Conservation (phyloP, 805 yeast genomes). For the Torulaspora franciscae region DNA sequence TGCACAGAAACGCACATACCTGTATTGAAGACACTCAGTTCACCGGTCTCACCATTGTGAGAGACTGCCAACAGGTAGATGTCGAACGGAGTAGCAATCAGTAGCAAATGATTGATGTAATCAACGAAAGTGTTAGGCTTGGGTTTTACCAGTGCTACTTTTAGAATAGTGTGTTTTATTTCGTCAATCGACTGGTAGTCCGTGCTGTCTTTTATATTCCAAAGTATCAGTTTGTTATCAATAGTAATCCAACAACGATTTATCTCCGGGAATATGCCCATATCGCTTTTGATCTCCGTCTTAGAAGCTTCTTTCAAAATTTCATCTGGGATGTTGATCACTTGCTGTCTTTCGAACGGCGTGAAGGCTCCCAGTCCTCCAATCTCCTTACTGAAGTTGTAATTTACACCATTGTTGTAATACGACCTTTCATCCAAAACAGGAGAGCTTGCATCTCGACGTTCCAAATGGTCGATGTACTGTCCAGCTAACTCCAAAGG, state of each 20-base stretch:
- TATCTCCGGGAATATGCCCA: constrained; percentile 80
- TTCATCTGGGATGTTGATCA: constrained; percentile 72
- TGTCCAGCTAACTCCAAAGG: constrained; percentile 55
- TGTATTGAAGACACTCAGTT: constrained; percentile 72
- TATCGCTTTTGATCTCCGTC: constrained; percentile 60
- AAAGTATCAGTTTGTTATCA: constrained; percentile 74
- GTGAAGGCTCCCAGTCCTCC: constrained; percentile 49
- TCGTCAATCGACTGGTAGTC: constrained; percentile 81
- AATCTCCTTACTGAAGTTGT: constrained; percentile 54
- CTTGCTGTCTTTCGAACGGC: constrained; percentile 70
- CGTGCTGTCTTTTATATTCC: constrained; percentile 66
- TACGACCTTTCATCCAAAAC: constrained; percentile 46
- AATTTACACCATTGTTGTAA: constrained; percentile 57
- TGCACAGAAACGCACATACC: constrained; percentile 74
- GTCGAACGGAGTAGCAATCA: constrained; percentile 76
- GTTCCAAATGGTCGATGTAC: constrained; percentile 53
- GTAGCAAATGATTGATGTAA: constrained; percentile 62
- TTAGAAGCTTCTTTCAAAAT: constrained; percentile 67
- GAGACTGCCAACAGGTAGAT: constrained; percentile 74
- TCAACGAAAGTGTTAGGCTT: constrained; percentile 75
- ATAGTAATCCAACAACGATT: constrained; percentile 80
- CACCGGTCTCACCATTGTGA: constrained; percentile 40
- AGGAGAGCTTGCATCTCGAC: constrained; percentile 56
- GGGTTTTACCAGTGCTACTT: constrained; percentile 77
- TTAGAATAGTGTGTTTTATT: constrained; percentile 67